Base-by-base conservation (phyloP, 306 rosid genomes). In the Herpetospermum pedunculosum region DNA sequence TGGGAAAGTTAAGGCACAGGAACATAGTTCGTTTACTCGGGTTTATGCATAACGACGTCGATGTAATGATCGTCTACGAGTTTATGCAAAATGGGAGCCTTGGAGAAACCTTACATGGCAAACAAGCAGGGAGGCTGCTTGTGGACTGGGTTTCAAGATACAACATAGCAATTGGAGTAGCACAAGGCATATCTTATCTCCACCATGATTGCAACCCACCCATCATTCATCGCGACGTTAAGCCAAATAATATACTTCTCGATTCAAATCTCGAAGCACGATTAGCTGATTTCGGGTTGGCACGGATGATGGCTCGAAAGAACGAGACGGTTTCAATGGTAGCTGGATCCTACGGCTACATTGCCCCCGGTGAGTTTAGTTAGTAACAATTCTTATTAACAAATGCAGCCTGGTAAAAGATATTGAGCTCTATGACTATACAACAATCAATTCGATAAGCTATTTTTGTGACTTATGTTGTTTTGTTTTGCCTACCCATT, bases 301-400 rank as follows among this genome's bases (percentile, higher is more conserved):
- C 99, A 57, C 83, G 93, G 78, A 91, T 84, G 95, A 91, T 94
- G 97, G 78, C 83, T 76, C 74, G 83, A 52, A 94, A 89, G 83
- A 94, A 94, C 46, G 97, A 94, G 78, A 94, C 99, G 0, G 89
- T 94, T 67, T 91, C 99, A 73, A 88, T 88, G 92, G 90, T 94
- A 79, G 99, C 92, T 46, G 96, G 99, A 50, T 94, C 99, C 26
- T 94, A 94, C 18, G 99, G 99, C 74, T 94, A 94, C 88, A 91
- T 94, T 69, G 99, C 97, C 73, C 99, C 97, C 3, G 99, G 97
- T 89, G 73, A 89, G 92, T 84, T 64, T 50, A 60, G 9, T 12
- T 55, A 48, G 32, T 75, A 50, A 34, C 43, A 34, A 9, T 62
- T 60, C n/a, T 28, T 13, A 30, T 28, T 6, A 59, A 52, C 29